Evolutionary conservation across 1,139 yeast genomes (phyloP), one percentile per base, ranked within the genome.

Genomic region (Pichia sp.): DNA sequence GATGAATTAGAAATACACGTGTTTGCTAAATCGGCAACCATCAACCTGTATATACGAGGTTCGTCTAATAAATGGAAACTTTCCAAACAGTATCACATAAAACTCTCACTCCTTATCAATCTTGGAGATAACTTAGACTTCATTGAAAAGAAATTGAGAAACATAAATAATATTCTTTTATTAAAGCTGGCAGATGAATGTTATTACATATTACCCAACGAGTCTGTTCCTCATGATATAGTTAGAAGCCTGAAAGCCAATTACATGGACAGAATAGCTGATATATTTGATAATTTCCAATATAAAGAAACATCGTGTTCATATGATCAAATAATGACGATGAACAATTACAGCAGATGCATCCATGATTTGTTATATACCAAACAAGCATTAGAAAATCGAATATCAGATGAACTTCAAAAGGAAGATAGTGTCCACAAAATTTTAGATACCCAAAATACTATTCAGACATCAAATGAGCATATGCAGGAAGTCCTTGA

Each of bases 311-410:
- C 21, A 2, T 56, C 62, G 2, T 59, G 68, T 40, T 63, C 74
- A 0, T 75, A 66, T 52, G 77, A 75, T 48, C 67, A 67, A 21
- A 65, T 74, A 6, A 71, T 75, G 72, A 75, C 73, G 47, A 51
- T 77, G 46, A 71, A 71, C 52, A 73, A 75, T 33, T 57, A 73
- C 10, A 70, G 73, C 39, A 60, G 67, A 20, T 72, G 76, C 47
- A 65, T 73, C 9, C 63, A 61, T 22, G 79, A 75, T 50, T 42
- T 61, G 7, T 19, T 53, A 2, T 36, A 47, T 7, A 61, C 70
- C 4, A 67, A 65, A n/a, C 42, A 42, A 9, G 49, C 40, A 5
- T 38, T 67, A 7, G 33, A 39, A n/a, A n/a, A 20, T 17, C 35
- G 50, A 35, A 50, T 54, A 22, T 15, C 41, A 1, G 22, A 18